phyloP scores from a whole-genome alignment of 805 yeast genomes.

The Suhomyces sp. region DNA sequence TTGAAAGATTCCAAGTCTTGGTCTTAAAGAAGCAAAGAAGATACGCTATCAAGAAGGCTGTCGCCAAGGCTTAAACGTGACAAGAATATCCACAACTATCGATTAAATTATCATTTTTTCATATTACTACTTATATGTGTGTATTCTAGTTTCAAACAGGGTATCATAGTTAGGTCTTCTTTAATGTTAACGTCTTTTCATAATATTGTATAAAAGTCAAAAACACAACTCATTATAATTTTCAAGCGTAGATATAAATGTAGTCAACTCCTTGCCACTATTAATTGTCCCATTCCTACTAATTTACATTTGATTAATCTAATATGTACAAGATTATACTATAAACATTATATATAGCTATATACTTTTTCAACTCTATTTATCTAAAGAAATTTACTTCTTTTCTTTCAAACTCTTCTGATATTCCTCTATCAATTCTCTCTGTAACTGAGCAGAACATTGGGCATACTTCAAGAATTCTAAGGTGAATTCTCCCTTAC shows the following conservation, averaged over 20 bases:
- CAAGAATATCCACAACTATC: slow-evolving; percentile 9
- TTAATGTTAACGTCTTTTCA: slow-evolving; percentile 28
- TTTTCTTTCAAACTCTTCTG: slow-evolving; percentile 30
- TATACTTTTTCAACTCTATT: background rate
- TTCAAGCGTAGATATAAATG: background rate
- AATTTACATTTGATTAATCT: background rate
- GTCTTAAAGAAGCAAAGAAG: slow-evolving; percentile 97
- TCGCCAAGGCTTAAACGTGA: slow-evolving; percentile 80
- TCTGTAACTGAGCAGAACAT: slow-evolving; percentile 86
- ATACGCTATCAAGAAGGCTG: slow-evolving; percentile 91
- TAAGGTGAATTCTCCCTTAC: slow-evolving; percentile 96
- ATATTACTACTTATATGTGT: slow-evolving; percentile 17
- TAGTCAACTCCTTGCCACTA: too few relatives aligned
- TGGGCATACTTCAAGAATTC: slow-evolving; percentile 94
- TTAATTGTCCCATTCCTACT: too few relatives aligned
- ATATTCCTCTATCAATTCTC: slow-evolving; percentile 81
- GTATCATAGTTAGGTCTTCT: slow-evolving; percentile 26
- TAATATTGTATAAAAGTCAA: slow-evolving; percentile 9
- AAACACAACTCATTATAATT: background rate
- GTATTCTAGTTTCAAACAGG: slow-evolving; percentile 30
- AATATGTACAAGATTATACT: background rate
- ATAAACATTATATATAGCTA: background rate
- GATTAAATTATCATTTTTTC: slow-evolving; percentile 13
- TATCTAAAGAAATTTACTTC: slow-evolving; percentile 13
- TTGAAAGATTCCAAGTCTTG: slow-evolving; percentile 99